Base-by-base conservation (phyloP, 1,284 basidiomycete genomes). In the Rhodotorula sp. region DNA sequence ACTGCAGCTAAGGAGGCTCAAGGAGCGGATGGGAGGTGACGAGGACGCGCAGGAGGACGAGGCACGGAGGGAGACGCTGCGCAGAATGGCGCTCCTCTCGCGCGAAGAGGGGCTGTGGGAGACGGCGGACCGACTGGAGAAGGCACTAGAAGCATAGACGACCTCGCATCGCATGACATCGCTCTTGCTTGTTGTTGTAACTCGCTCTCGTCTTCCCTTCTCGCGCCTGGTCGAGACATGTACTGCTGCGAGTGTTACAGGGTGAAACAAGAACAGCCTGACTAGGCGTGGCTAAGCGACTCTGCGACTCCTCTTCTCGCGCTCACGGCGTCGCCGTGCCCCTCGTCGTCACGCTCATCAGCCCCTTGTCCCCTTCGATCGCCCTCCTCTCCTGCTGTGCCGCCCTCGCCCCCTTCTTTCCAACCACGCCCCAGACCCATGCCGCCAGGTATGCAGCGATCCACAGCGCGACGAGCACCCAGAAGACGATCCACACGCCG, bases 401-500 rank as follows among this genome's bases (percentile, higher is more conserved):
- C 34, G 34, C 34, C 34, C 34, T 34, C 34, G 34, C 34, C 34
- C 34, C 34, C 34, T 34, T 34, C 48, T 50, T 50, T 23, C 21
- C n/a, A 21, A 16, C 49, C 49, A 19, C 48, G 48, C 49, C 49
- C 45, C n/a, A 46, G 8, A 42, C 48, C 74, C 72, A 74, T 4
- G 67, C 70, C 17, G 2, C 52, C 23, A 68, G 49, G 45, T 76
- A 76, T 1, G 41, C 12, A 7, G 58, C 67, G n/a, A 64, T 60
- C 14, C 49, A 55, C 23, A 74, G 19, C 0, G n/a, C 72, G 16
- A 72, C 27, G 14, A 76, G 49, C 12, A 70, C 44, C 68, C 68
- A 76, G 42, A 69, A 72, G 8, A 72, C 60, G 25, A 61, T 56
- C 42, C 65, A 54, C n/a, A 70, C 70, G 7, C 88, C 90, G 74